phyloP scores from a whole-genome alignment of 345 rosid genomes.

The Eucalyptus urophylla region DNA sequence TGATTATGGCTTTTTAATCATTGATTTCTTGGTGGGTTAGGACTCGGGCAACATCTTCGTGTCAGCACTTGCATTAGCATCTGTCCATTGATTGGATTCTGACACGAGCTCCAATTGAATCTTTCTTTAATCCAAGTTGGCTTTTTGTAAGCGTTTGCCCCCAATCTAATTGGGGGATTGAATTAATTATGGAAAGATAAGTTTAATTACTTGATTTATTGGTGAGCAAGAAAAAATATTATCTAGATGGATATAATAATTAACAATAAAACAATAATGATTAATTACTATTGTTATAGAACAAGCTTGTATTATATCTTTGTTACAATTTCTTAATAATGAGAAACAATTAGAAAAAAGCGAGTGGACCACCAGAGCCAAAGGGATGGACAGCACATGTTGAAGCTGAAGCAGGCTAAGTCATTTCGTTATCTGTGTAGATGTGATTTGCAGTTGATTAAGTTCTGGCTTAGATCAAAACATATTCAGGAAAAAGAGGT shows the following conservation, averaged over 20 bases:
- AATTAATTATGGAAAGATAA: not conserved
- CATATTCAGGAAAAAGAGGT: not conserved
- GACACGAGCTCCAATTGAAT: not conserved
- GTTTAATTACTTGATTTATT: not conserved
- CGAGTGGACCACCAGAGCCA: not conserved
- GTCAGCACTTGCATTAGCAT: not conserved
- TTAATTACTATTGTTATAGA: too few relatives aligned
- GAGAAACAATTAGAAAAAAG: too few relatives aligned
- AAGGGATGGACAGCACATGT: not conserved
- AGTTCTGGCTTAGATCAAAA: not conserved
- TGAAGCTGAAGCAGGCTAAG: not conserved
- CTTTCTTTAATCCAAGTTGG: not conserved
- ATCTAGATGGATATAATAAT: accelerated
- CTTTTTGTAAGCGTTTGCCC: not conserved
- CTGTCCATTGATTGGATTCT: not conserved
- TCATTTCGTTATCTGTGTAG: not conserved
- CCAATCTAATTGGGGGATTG: too few relatives aligned
- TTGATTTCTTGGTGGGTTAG: not conserved
- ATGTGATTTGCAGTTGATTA: not conserved
- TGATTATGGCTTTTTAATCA: not conserved
- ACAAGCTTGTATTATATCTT: too few relatives aligned
- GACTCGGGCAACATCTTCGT: not conserved
- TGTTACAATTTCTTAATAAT: too few relatives aligned
- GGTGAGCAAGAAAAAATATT: not conserved
- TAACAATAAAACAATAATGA: too few relatives aligned